Evolutionary conservation across 768 basidiomycete species (phyloP).

Genomic region (Tricholoma hemisulphureum): DNA sequence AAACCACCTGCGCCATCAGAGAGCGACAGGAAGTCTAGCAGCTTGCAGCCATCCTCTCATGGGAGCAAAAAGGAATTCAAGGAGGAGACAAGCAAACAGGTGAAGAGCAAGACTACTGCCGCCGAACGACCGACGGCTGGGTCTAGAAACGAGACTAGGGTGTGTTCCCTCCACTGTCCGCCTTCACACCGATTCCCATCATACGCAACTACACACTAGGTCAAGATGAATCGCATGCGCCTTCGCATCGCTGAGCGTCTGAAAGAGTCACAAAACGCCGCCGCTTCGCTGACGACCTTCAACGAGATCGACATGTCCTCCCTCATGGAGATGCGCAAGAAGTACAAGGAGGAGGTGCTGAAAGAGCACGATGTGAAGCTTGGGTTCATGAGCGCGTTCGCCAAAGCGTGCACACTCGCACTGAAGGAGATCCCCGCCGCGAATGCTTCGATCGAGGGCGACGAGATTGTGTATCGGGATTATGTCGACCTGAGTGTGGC

Average conservation of each 20-base stretch:
- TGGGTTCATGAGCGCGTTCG: slow-evolving; percentile 98
- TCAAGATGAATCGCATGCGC: slow-evolving; percentile 99
- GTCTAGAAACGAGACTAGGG: slow-evolving; percentile 82
- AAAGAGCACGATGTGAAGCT: slow-evolving; percentile 95
- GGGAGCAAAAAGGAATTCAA: slow-evolving; percentile 36
- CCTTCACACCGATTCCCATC: background rate
- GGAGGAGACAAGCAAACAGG: slow-evolving; percentile 27
- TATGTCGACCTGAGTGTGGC: slow-evolving; percentile 94
- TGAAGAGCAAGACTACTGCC: slow-evolving; percentile 26
- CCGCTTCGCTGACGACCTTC: slow-evolving; percentile 96
- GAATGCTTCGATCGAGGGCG: slow-evolving; percentile 92
- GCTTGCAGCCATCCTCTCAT: slow-evolving; percentile 22
- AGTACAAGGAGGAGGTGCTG: slow-evolving; percentile 88
- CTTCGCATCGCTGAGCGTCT: slow-evolving; percentile 94
- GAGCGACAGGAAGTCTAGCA: slow-evolving; percentile 26
- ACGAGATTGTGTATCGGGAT: slow-evolving; percentile 90
- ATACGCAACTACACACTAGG: slow-evolving; percentile 39
- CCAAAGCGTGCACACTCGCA: slow-evolving; percentile 79
- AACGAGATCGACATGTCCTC: slow-evolving; percentile 99
- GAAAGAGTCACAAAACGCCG: slow-evolving; percentile 96
- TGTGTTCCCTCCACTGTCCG: slow-evolving; percentile 31
- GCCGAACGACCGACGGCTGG: slow-evolving; percentile 37
- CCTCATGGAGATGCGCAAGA: slow-evolving; percentile 87
- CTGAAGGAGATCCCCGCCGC: slow-evolving; percentile 90
- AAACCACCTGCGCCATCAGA: slow-evolving; percentile 43